Evolutionary conservation across 176 grass and related monocot species (phyloP).

Genomic region (Olyra latifolia): DNA sequence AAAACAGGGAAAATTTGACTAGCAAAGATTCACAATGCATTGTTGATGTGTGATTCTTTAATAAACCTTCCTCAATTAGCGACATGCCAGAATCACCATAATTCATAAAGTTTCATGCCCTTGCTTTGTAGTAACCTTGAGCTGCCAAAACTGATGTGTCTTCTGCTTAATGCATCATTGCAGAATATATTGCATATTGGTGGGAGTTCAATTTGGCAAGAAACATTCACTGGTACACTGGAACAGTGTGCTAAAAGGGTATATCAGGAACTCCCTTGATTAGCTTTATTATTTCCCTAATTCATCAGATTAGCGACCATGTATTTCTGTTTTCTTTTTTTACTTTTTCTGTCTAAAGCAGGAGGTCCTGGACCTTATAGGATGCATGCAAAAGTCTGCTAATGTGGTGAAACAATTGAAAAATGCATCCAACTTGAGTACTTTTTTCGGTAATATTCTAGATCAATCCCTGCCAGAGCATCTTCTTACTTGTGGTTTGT

Average conservation of each 20-base stretch:
- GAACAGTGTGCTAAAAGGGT: constrained; percentile 51
- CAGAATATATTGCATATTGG: constrained; percentile 68
- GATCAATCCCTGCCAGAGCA: neutral
- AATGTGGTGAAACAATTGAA: constrained; percentile 44
- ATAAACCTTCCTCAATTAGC: neutral
- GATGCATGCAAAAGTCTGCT: constrained; percentile 30
- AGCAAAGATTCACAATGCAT: neutral
- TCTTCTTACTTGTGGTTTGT: neutral
- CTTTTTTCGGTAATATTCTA: constrained; percentile 59
- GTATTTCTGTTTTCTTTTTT: neutral
- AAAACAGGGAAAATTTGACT: neutral
- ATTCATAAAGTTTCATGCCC: neutral
- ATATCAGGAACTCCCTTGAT: constrained; percentile 21
- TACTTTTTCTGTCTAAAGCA: constrained; percentile 22
- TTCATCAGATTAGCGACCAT: neutral
- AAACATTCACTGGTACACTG: constrained; percentile 49
- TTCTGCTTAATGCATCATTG: constrained; percentile 23
- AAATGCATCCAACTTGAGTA: constrained; percentile 29
- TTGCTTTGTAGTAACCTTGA: constrained; percentile 6
- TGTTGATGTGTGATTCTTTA: neutral
- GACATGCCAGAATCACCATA: neutral
- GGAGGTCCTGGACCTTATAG: constrained; percentile 51
- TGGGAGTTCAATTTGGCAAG: constrained; percentile 62
- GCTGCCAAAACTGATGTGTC: neutral
- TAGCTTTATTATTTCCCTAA: neutral